Percentiles rank a stretch among this genome's conserved stretches.
phyloP scores from a whole-genome alignment of 2,329 filamentous ascomycete genomes.

The Metarhizium anisopliae region DNA sequence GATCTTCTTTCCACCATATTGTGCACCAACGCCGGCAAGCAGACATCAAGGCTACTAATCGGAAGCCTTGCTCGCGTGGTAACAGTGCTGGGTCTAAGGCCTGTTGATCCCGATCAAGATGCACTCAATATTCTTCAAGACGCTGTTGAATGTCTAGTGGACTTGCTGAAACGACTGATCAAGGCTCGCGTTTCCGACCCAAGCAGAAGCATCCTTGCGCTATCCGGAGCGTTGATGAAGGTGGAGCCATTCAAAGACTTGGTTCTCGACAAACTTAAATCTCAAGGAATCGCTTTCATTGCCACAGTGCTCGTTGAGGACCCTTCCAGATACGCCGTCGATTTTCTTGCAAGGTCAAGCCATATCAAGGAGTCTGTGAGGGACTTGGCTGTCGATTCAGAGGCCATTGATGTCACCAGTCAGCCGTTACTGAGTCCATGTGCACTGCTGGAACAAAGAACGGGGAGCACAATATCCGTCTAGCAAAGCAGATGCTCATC shows the following conservation, averaged over 20 bases:
- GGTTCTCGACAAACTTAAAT: not conserved
- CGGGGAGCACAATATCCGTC: not conserved
- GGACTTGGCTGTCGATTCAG: not conserved
- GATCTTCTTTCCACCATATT: not conserved
- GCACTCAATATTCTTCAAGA: not conserved
- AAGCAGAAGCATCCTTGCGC: constrained; percentile 7
- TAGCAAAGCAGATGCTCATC: not conserved
- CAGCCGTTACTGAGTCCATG: not conserved
- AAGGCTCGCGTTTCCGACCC: constrained; percentile 8
- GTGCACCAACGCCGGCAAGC: not conserved
- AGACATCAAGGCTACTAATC: not conserved
- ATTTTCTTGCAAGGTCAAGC: not conserved
- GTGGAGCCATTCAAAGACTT: constrained; percentile 6
- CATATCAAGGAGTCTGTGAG: not conserved
- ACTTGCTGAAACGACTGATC: constrained; percentile 7
- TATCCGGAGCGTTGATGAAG: constrained; percentile 14
- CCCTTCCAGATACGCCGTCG: not conserved
- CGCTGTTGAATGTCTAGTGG: constrained; percentile 9
- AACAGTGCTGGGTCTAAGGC: not conserved
- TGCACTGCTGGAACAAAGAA: not conserved
- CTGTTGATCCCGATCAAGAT: not conserved
- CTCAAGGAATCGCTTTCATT: constrained; percentile 1
- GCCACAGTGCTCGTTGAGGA: constrained; percentile 8
- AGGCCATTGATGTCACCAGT: not conserved
- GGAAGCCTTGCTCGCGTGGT: not conserved